These are phyloP conservation scores for Capsicum chinense DNA, from an alignment of 257 asterid species.

Conservation along the genomic window DNA sequence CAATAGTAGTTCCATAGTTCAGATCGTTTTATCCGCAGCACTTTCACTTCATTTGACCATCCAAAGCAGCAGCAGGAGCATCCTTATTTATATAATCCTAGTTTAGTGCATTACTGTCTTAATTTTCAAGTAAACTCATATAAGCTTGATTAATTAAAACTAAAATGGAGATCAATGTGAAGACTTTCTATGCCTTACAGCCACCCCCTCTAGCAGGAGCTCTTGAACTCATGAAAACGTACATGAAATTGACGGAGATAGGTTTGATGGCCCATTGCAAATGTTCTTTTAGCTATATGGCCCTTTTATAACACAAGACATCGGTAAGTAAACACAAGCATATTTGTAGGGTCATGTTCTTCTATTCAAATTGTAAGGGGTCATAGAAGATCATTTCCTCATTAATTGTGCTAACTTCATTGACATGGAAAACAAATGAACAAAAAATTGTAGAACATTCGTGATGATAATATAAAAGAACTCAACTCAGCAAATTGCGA, in stretches of 20 bases:
- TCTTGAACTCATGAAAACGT: not conserved
- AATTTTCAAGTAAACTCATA: not conserved
- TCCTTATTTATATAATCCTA: not conserved
- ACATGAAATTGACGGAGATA: conserved; percentile 12
- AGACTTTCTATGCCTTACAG: not conserved
- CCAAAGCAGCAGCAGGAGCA: not conserved
- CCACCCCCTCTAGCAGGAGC: not conserved
- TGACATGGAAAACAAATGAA: conserved; percentile 6
- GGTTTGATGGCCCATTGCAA: not conserved
- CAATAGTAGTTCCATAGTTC: not conserved
- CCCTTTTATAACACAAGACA: not conserved
- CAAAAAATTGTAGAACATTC: not conserved
- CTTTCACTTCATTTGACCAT: conserved; percentile 14
- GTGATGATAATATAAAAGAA: conserved; percentile 4
- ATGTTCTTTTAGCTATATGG: not conserved
- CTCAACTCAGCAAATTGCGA: not conserved
- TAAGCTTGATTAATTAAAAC: not conserved
- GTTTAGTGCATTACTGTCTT: conserved; percentile 12
- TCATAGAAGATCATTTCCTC: conserved; percentile 8
- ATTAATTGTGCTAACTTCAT: not conserved
- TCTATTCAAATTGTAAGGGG: not conserved
- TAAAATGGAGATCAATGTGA: not conserved
- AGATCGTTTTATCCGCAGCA: not conserved
- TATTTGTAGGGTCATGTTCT: not conserved
- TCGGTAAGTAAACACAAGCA: not conserved